phyloP scores from a whole-genome alignment of 352 stramenopile species.

The Pythium scleroteichum region DNA sequence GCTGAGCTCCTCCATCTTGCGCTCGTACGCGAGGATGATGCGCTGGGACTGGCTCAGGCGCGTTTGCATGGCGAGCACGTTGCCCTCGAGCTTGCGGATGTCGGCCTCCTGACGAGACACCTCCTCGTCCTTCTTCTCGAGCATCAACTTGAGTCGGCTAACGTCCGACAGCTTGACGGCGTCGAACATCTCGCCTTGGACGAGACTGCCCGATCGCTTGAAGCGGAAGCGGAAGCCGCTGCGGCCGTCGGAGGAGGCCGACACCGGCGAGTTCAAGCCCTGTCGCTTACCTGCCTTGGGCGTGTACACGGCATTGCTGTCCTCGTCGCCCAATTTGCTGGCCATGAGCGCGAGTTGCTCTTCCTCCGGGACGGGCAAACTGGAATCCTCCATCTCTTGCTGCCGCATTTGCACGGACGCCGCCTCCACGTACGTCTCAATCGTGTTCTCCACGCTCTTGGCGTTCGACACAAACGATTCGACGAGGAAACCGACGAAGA shows the following conservation, averaged over 20 bases:
- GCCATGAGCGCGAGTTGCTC: constrained; percentile 58
- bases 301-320: constrained; percentile 11
- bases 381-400: constrained; percentile 23
- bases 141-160: constrained; percentile 61
- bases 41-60: constrained; percentile 64
- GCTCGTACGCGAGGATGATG: constrained; percentile 66
- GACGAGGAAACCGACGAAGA: constrained; percentile 86
- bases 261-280: constrained; percentile 27
- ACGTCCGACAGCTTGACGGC: constrained; percentile 73
- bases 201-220: constrained; percentile 56
- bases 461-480: constrained; percentile 83
- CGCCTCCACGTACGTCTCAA: constrained; percentile 61
- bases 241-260: constrained; percentile 37
- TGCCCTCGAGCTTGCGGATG: constrained; percentile 69
- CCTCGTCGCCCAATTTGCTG: constrained; percentile 33
- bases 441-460: constrained; percentile 66
- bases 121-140: constrained; percentile 75
- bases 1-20: constrained; percentile 77
- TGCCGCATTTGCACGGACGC: constrained; percentile 28
- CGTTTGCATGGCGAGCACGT: constrained; percentile 66
- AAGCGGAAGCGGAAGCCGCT: constrained; percentile 65
- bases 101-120: constrained; percentile 58
- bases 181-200: constrained; percentile 85
- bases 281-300: not conserved
- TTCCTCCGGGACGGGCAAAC: constrained; percentile 34